Evolutionary conservation across 163 green algal species (phyloP).

Genomic region (Scenedesmus sp.): DNA sequence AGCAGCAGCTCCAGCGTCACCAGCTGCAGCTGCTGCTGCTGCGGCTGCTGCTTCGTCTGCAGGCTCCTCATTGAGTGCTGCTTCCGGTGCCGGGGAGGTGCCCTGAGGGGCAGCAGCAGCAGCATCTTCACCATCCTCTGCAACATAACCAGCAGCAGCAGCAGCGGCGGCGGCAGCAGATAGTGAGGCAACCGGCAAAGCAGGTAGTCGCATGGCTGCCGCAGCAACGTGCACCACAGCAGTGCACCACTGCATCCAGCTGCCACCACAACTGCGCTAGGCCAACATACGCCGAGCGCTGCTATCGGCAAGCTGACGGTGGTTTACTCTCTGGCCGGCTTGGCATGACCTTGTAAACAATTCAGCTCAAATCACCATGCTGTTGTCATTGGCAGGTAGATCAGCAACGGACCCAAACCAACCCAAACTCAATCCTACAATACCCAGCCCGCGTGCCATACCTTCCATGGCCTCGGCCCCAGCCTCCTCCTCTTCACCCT

Average conservation of each 20-base stretch:
- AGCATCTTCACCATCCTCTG: background rate
- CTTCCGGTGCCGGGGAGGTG: background rate
- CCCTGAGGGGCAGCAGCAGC: background rate
- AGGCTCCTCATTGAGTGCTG: background rate
- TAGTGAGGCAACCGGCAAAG: background rate
- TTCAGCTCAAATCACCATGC: too few relatives aligned
- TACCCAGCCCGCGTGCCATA: background rate
- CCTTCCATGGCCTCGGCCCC: conserved; percentile 34
- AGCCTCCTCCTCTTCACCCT: background rate
- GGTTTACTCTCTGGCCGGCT: too few relatives aligned
- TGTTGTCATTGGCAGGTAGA: too few relatives aligned
- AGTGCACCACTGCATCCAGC: background rate
- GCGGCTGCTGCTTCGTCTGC: background rate
- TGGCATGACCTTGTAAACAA: too few relatives aligned
- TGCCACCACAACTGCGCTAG: too few relatives aligned
- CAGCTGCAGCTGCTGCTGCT: background rate
- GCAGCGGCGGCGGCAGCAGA: background rate
- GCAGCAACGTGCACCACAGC: background rate
- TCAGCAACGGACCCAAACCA: background rate
- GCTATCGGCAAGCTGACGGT: too few relatives aligned
- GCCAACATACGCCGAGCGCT: too few relatives aligned
- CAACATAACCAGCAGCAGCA: background rate
- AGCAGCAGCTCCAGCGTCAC: background rate
- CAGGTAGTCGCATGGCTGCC: background rate
- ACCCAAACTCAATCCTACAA: background rate